Base-by-base conservation (phyloP, 257 asterid genomes). In the Gentiana macrophylla region DNA sequence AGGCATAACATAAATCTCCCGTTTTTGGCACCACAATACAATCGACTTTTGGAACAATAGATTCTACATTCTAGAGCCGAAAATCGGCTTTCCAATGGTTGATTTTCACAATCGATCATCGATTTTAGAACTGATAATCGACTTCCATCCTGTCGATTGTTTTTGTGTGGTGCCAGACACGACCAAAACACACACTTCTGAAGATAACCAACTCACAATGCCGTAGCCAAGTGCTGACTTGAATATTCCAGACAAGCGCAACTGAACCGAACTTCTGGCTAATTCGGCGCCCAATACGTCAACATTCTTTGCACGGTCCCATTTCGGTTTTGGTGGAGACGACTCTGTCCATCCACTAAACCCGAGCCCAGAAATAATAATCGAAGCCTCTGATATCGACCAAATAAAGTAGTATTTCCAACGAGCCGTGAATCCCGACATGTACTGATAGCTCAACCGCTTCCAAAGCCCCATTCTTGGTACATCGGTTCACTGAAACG, bases 181-280 rank as follows among this genome's bases (percentile, higher is more conserved):
- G 24, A 24, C 24, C 24, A 0, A 24, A 24, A 24, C 24, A 24
- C 24, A 24, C 24, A 24, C 24, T 3, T n/a, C 15, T n/a, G 48
- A 37, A 59, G 63, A 24, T 60, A 68, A 71, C 59, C 53, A 50
- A 81, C 99, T 86, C 74, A 89, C 99, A 92, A 70, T 89, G 96
- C 62, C 99, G 74, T 66, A 92, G 86, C 99, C 99, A 92, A 69
- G 99, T 92, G 87, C 97, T 92, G 79, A 89, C 97, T 92, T 89
- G 99, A 71, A 92, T 86, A 73, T 92, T 92, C 99, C 99, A 92
- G 38, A 82, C 91, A 54, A 79, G 86, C 11, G 99, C 61, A 88
- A 46, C 72, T 80, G 86, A 65, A 86, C 99, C 12, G 99, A 70
- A 77, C 99, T 92, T 79, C 49, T 84, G 32, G 99, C 87, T 72